Percentiles rank a stretch among this genome's conserved stretches.
Evolutionary conservation across 345 rosid genomes (phyloP).

Genomic region (Eucalyptus brandiana): DNA sequence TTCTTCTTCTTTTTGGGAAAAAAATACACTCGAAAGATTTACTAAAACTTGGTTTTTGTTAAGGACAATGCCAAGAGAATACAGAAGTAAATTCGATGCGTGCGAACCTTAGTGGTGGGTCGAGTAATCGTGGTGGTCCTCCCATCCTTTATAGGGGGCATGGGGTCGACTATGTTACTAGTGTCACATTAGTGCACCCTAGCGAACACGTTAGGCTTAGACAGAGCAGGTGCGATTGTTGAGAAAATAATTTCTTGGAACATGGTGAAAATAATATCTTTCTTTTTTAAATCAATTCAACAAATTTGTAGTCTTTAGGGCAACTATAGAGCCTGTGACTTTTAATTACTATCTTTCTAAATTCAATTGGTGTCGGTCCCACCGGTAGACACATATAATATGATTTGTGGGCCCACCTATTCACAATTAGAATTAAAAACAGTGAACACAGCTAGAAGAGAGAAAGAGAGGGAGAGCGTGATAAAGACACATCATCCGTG

Average conservation of each 20-base stretch:
- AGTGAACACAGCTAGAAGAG: not conserved
- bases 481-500: not conserved
- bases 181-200: not conserved
- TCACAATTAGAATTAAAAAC: not conserved
- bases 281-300: not conserved
- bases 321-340: not conserved
- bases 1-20: no score
- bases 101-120: not conserved
- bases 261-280: not conserved
- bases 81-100: not conserved
- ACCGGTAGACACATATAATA: not conserved
- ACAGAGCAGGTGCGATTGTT: not conserved
- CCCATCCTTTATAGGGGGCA: not conserved
- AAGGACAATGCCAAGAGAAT: not conserved
- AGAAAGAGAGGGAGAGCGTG: not conserved
- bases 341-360: not conserved
- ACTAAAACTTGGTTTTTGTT: not conserved
- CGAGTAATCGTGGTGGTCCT: not conserved
- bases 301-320: not conserved
- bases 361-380: not conserved
- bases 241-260: not conserved
- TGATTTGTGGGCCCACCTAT: not conserved
- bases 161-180: not conserved
- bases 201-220: not conserved
- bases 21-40: not conserved